Base-by-base conservation (phyloP, 345 rosid genomes). In the Odontarrhena argentea region DNA sequence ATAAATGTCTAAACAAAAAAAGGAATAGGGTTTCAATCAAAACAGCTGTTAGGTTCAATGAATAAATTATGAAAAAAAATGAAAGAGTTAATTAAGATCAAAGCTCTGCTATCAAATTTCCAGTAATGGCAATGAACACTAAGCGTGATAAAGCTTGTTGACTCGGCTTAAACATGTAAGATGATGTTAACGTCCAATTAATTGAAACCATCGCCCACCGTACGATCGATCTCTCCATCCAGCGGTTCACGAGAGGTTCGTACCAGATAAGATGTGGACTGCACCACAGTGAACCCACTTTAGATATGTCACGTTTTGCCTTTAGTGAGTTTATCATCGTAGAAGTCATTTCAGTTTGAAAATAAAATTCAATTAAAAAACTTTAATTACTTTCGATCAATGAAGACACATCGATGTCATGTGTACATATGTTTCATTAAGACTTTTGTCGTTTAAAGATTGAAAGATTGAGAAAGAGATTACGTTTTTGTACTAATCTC, bases 141-240 rank as follows among this genome's bases (percentile, higher is more conserved):
- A 58, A 62, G 62, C 66, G 75, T 63, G 87, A 71, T 77, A 75
- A 63, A 71, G 76, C 65, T 52, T 43, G 77, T 81, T 82, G 86
- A 77, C 82, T 82, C 68, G 76, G 76, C 85, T 74, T 63, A 78
- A 82, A 82, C 73, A 74, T 69, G 84, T 79, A 82, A 79, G 73
- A 54, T 77, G 84, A 82, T 55, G 80, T 54, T 53, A 74, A 69
- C 82, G 73, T 57, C 38, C 55, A 40, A 50, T 69, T 44, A 58
- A 60, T 44, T 66, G 41, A 68, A 46, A 41, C 12, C 65, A 54
- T 61, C 63, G 32, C n/a, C 24, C 65, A 61, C 60, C 78, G 28
- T 68, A 62, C 60, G 78, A 74, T 68, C 45, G 38, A 37, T 45
- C 50, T 7, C 41, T 41, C 34, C 14, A 68, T 62, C 69, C 42